Evolutionary conservation across 352 stramenopile species (phyloP), one percentile per base, ranked within the genome.

Genomic region (Phytopythium kandeliae): DNA sequence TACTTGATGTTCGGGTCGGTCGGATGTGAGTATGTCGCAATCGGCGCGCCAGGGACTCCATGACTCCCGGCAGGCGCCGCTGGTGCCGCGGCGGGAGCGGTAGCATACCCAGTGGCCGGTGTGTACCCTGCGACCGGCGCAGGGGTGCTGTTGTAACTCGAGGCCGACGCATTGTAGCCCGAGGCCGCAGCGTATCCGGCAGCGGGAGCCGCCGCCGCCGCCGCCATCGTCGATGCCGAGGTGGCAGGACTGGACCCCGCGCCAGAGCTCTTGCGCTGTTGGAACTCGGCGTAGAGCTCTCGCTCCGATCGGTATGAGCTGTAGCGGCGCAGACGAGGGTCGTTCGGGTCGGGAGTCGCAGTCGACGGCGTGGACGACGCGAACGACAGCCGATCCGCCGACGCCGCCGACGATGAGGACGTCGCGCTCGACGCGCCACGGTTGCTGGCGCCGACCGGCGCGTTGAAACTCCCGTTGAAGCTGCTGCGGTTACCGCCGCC

Each of bases 251-350:
- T 19, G 22, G 42, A 31, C n/a, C 43, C 31, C 21, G 37, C 21
- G 28, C 58, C 42, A 2, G 63, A 62, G 40, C 55, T 70, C 55
- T 76, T 79, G 13, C 45, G 49, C 13, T 65, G 65, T 21, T 78
- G 72, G 54, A 90, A 94, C 51, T 92, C 68, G 31, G 78, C 81
- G 48, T 94, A 92, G 10, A 94, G 58, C 53, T 94, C 84, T 9
- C 64, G 56, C 54, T 94, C 81, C 1, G 77, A 86, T 54, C 92
- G 92, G 75, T 94, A 94, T 17, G 69, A 59, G 19, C 65, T 71
- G 57, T 82, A 91, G 28, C 84, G 84, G 33, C 65, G 66, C 51
- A 92, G 50, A 16, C 84, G 75, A 41, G 81, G 81, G 56, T 94
- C 84, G 28, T 84, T 68, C 22, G 73, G 67, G 24, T 79, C 60